Conservation (phyloP, 805 yeast genomes). For the Hyphopichia homilentoma region DNA sequence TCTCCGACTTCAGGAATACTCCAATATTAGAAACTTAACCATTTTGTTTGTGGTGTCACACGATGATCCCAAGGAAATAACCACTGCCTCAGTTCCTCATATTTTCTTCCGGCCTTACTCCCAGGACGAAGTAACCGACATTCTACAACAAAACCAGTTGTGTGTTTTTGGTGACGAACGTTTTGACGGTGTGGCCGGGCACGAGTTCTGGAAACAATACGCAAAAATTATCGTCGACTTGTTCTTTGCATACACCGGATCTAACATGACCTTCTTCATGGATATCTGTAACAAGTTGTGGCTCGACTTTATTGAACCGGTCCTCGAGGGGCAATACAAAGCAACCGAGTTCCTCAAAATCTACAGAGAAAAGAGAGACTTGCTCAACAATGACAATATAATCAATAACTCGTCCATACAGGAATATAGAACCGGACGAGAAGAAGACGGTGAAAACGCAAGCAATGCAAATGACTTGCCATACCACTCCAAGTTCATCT, state of each 20-base stretch:
- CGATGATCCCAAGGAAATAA: slow-evolving; percentile 33
- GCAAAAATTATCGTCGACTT: slow-evolving; percentile 44
- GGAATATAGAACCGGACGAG: slow-evolving; percentile 19
- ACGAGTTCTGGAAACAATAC: slow-evolving; percentile 40
- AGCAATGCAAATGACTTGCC: slow-evolving; percentile 47
- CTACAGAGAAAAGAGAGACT: slow-evolving; percentile 26
- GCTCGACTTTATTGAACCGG: slow-evolving; percentile 28
- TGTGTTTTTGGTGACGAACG: slow-evolving; percentile 17
- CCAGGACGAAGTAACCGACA: slow-evolving; percentile 30
- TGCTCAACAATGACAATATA: slow-evolving; percentile 26
- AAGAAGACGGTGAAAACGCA: slow-evolving; percentile 16
- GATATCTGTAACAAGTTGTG: slow-evolving; percentile 31
- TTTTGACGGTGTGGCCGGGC: slow-evolving; percentile 11
- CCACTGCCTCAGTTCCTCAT: slow-evolving; percentile 38
- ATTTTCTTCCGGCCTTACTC: slow-evolving; percentile 38
- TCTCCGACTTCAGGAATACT: slow-evolving; percentile 41
- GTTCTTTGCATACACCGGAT: slow-evolving; percentile 42
- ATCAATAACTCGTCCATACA: slow-evolving; percentile 26
- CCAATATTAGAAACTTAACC: slow-evolving; percentile 25
- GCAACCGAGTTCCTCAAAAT: slow-evolving; percentile 30
- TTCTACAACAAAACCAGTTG: slow-evolving; percentile 29
- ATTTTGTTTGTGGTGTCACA: slow-evolving; percentile 40
- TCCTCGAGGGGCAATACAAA: slow-evolving; percentile 15
- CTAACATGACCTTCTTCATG: slow-evolving; percentile 33
- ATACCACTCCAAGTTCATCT: slow-evolving; percentile 59